These are phyloP conservation scores for Leishmania turanica DNA, from an alignment of 208 protist species.

Conservation along the genomic window DNA sequence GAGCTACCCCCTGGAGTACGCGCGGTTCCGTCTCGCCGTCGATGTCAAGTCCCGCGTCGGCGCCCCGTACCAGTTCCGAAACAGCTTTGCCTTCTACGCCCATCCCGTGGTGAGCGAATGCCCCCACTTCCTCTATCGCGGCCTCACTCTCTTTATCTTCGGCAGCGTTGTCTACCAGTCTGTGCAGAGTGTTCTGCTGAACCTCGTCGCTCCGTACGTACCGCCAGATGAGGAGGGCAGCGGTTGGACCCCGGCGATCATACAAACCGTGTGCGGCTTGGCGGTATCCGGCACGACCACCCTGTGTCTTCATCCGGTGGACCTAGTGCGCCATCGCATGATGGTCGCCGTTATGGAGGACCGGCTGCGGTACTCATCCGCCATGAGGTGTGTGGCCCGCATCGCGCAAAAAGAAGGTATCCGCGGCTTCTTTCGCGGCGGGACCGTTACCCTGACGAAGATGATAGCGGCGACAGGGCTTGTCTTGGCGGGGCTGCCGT, in stretches of 20 bases:
- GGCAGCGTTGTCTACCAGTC: slow-evolving; percentile 67
- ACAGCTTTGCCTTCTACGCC: slow-evolving; percentile 79
- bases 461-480: slow-evolving; percentile 55
- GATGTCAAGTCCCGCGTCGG: slow-evolving; percentile 66
- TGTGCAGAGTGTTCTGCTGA: slow-evolving; percentile 46
- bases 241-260: slow-evolving; percentile 39
- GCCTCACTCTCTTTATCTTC: slow-evolving; percentile 65
- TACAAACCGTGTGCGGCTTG: slow-evolving; percentile 54
- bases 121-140: slow-evolving; percentile 74
- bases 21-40: slow-evolving; percentile 78
- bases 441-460: slow-evolving; percentile 56
- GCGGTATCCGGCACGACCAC: slow-evolving; percentile 61
- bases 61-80: slow-evolving; percentile 61
- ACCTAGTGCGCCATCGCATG: slow-evolving; percentile 76
- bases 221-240: slow-evolving; percentile 45
- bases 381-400: slow-evolving; percentile 53
- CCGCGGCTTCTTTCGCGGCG: slow-evolving; percentile 72
- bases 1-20: slow-evolving; percentile 84
- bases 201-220: slow-evolving; percentile 41
- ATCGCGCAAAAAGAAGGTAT: slow-evolving; percentile 66
- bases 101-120: slow-evolving; percentile 66
- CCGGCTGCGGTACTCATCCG: slow-evolving; percentile 54
- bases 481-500: slow-evolving; percentile 36
- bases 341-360: slow-evolving; percentile 83
- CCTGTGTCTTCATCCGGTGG: slow-evolving; percentile 73